phyloP scores from a whole-genome alignment of 495 filamentous ascomycete genomes.

The Hypoxylon cercidicola region DNA sequence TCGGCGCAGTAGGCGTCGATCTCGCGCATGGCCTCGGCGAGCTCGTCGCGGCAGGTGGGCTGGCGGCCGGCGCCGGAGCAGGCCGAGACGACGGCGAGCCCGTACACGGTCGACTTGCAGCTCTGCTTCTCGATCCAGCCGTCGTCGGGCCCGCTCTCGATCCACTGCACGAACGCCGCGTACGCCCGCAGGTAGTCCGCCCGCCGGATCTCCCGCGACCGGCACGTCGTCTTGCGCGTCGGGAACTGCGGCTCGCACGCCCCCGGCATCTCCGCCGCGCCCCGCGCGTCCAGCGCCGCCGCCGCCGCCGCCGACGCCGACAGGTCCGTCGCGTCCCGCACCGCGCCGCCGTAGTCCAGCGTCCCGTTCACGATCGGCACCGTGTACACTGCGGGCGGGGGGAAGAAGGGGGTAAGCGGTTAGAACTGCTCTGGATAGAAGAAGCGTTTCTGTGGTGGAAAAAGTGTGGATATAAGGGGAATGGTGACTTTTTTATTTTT shows the following conservation, averaged over 20 bases:
- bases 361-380: slow-evolving; percentile 21
- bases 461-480: too few species aligned
- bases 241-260: slow-evolving; percentile 27
- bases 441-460: too few species aligned
- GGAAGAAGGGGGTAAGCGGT: not conserved
- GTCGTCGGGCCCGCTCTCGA: slow-evolving; percentile 28
- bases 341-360: slow-evolving; percentile 21
- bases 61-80: slow-evolving; percentile 24
- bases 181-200: slow-evolving; percentile 26
- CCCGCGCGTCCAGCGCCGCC: not conserved
- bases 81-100: slow-evolving; percentile 5
- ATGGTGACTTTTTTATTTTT: too few species aligned
- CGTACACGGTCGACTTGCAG: slow-evolving; percentile 30
- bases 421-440: slow-evolving; percentile 5
- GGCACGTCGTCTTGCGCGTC: slow-evolving; percentile 26
- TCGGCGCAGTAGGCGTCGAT: slow-evolving; percentile 39
- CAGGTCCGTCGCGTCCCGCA: too few species aligned
- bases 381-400: slow-evolving; percentile 25
- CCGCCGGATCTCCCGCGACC: slow-evolving; percentile 12
- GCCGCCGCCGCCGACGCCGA: not conserved
- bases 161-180: slow-evolving; percentile 33
- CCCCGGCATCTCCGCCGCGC: slow-evolving; percentile 1
- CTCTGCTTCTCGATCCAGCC: slow-evolving; percentile 23
- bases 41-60: slow-evolving; percentile 29
- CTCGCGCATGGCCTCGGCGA: slow-evolving; percentile 45